Percentiles rank a stretch among this genome's conserved stretches.
Evolutionary conservation across 768 basidiomycete genomes (phyloP).

Genomic region (Tulasnella sp.): DNA sequence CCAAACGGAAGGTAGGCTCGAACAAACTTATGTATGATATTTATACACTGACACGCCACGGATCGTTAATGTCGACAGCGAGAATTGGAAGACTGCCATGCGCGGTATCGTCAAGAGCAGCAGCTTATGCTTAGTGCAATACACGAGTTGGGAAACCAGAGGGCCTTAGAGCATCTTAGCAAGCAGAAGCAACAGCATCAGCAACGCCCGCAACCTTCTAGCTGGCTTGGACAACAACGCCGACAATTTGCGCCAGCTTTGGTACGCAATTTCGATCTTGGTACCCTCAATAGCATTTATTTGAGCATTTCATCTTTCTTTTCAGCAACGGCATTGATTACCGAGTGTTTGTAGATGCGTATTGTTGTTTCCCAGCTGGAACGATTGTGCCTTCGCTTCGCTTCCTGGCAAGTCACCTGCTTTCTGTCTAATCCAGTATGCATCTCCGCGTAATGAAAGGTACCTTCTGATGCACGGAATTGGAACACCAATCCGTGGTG

Average conservation of each 20-base stretch:
- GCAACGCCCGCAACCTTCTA: conserved; percentile 37
- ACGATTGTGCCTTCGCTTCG: too few relatives aligned
- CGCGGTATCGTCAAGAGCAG: conserved; percentile 64
- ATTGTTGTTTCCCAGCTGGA: too few relatives aligned
- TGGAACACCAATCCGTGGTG: too few relatives aligned
- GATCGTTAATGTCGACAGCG: conserved; percentile 29
- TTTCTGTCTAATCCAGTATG: too few relatives aligned
- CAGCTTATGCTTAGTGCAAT: conserved; percentile 69
- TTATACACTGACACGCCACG: conserved; percentile 32
- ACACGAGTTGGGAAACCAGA: conserved; percentile 58
- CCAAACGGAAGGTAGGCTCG: conserved; percentile 29
- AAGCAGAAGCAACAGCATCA: conserved; percentile 28
- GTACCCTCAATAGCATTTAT: too few relatives aligned
- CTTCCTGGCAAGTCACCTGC: too few relatives aligned
- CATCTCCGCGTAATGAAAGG: too few relatives aligned
- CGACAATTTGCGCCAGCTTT: conserved; percentile 20
- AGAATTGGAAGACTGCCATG: conserved; percentile 41
- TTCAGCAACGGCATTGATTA: too few relatives aligned
- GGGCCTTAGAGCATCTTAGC: conserved; percentile 50
- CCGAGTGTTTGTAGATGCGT: too few relatives aligned
- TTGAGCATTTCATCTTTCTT: too few relatives aligned
- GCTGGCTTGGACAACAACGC: conserved; percentile 65
- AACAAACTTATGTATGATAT: conserved; percentile 1
- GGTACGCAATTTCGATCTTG: background rate
- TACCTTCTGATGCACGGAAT: too few relatives aligned